These are phyloP conservation scores for Fagus crenata DNA, from an alignment of 306 rosid species.

Conservation along the genomic window DNA sequence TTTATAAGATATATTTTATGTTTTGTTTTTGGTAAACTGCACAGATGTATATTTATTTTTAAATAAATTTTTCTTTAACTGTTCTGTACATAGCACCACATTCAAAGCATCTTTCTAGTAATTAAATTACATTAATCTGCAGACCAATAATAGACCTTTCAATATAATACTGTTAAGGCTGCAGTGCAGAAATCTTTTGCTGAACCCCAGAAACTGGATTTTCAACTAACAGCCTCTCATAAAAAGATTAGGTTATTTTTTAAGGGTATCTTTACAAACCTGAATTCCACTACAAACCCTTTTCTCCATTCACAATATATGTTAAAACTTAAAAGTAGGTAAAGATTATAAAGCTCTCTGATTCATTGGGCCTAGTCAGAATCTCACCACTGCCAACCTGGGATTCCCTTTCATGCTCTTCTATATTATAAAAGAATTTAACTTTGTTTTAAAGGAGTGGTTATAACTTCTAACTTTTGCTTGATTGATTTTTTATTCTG, in stretches of 20 bases:
- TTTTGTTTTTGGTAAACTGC: not conserved
- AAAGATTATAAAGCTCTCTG: constrained; percentile 53
- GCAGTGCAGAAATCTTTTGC: constrained; percentile 51
- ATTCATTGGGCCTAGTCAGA: constrained; percentile 93
- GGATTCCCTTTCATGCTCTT: constrained; percentile 60
- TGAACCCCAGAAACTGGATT: constrained; percentile 58
- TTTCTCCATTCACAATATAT: constrained; percentile 36
- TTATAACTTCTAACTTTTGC: constrained; percentile 48
- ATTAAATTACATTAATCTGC: constrained; percentile 54
- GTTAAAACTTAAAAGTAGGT: constrained; percentile 49
- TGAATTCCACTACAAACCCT: constrained; percentile 69
- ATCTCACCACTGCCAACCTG: constrained; percentile 87
- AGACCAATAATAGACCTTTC: constrained; percentile 56
- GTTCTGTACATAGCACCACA: constrained; percentile 52
- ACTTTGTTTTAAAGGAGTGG: constrained; percentile 27
- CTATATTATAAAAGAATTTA: constrained; percentile 5
- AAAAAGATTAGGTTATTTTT: constrained; percentile 35
- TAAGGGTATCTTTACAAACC: constrained; percentile 67
- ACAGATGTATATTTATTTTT: constrained; percentile 8
- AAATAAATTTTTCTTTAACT: constrained; percentile 40
- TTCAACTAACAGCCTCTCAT: constrained; percentile 50
- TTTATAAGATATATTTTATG: not conserved
- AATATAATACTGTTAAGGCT: constrained; percentile 39
- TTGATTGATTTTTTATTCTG: constrained; percentile 26
- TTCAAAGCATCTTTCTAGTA: constrained; percentile 70